phyloP scores from a whole-genome alignment of 306 rosid species.

The Lagenaria siceraria region DNA sequence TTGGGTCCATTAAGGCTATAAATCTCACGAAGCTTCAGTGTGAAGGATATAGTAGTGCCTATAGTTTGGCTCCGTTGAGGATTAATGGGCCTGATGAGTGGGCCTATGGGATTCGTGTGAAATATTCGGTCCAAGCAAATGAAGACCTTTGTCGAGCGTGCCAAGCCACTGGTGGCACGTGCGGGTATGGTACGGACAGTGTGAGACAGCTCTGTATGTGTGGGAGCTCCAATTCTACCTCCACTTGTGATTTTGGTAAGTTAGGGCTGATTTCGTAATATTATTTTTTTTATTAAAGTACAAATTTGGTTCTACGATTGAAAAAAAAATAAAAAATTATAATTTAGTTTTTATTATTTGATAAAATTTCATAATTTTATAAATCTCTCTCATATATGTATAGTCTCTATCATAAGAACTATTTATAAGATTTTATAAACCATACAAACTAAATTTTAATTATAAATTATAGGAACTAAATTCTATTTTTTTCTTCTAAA shows the following conservation, averaged over 20 bases:
- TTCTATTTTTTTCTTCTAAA: too few relatives aligned
- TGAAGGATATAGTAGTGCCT: slow-evolving; percentile 89
- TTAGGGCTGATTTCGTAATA: neutral
- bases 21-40: slow-evolving; percentile 70
- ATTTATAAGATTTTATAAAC: too few relatives aligned
- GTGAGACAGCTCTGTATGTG: slow-evolving; percentile 74
- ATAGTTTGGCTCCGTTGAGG: slow-evolving; percentile 69
- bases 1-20: slow-evolving; percentile 59
- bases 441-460: too few relatives aligned
- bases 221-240: slow-evolving; percentile 54
- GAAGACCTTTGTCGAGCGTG: slow-evolving; percentile 72
- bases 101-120: slow-evolving; percentile 84
- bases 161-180: slow-evolving; percentile 81
- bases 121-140: slow-evolving; percentile 66
- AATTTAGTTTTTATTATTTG: too few relatives aligned
- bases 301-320: too few relatives aligned
- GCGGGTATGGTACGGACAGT: slow-evolving; percentile 66
- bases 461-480: too few relatives aligned
- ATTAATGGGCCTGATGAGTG: slow-evolving; percentile 61
- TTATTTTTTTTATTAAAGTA: too few relatives aligned
- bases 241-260: slow-evolving; percentile 78
- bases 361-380: too few relatives aligned
- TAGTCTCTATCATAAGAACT: too few relatives aligned
- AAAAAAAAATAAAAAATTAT: too few relatives aligned
- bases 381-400: too few relatives aligned